Evolutionary conservation across 2,329 filamentous ascomycete genomes (phyloP), one percentile per base, ranked within the genome.

Genomic region (Achaetomium macrosporum): DNA sequence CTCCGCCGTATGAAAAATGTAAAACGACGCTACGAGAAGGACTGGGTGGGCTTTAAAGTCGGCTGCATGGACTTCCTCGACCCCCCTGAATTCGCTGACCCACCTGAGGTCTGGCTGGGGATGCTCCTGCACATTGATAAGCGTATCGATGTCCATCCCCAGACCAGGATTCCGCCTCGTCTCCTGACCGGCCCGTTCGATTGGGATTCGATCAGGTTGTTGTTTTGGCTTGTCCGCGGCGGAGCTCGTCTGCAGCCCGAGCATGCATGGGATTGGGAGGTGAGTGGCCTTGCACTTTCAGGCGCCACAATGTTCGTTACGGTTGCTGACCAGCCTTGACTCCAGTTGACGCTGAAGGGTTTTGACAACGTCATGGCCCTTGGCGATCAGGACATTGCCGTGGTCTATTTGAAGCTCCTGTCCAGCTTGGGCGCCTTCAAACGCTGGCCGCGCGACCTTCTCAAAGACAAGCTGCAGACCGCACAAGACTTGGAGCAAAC

Each of bases 221-320:
- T 65, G 13, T 67, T 64, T 53, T 69, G 67, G 67, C 58, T 67
- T 8, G 51, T 60, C 10, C 54, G 56, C 13, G 61, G 58, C 31
- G 63, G 65, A 4, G 59, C 64, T 7, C 30, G 51, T 6, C 42
- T 65, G 20, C 43, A 53, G 12, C 30, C 30, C 1, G 35, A 51
- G 13, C 61, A 66, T 40, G 60, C 54, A 3, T 68, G 65, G 64
- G 64, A 55, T 5, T 69, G 66, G 66, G 67, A 69, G 57, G 58
- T 63, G 30, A 58, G 58, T 56, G 15, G 3, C 7, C 7, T n/a
- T 16, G 15, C 35, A 3, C 2, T n/a, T 25, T 25, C 4, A 7
- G 25, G 7, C 25, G 25, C 25, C 25, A 25, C 7, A 25, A 25
- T 25, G n/a, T 25, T 25, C 25, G 25, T 25, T 25, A 25, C 25